These are phyloP conservation scores for Waitea zeae DNA, from an alignment of 1,284 basidiomycete species.

Conservation along the genomic window DNA sequence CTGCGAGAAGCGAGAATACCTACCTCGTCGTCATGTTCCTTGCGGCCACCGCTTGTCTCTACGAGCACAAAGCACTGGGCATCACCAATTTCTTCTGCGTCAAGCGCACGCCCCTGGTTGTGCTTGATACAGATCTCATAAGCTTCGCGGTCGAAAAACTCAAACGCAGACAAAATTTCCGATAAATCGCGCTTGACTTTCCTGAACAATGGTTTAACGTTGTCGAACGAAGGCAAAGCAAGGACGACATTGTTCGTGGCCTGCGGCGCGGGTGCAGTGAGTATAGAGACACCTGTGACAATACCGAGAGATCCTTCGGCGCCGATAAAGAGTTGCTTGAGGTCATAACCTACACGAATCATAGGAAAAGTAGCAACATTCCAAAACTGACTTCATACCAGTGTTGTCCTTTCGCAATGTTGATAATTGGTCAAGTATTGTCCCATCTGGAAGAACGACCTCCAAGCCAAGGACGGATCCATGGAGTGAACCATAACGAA, in stretches of 20 bases:
- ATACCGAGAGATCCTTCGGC: constrained; percentile 93
- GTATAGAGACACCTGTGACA: constrained; percentile 89
- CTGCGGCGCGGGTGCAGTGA: constrained; percentile 81
- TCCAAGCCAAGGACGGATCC: constrained; percentile 95
- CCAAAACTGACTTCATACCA: constrained; percentile 27
- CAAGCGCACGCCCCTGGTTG: constrained; percentile 49
- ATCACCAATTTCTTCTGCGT: constrained; percentile 51
- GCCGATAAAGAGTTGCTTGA: constrained; percentile 98
- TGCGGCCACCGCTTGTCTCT: constrained; percentile 89
- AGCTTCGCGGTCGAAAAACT: constrained; percentile 84
- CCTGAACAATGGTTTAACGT: constrained; percentile 54
- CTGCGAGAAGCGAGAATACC: constrained; percentile 7
- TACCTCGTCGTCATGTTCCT: constrained; percentile 93
- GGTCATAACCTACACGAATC: constrained; percentile 84
- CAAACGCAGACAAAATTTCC: constrained; percentile 96
- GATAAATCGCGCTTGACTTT: constrained; percentile 64
- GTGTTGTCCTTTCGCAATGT: constrained; percentile 96
- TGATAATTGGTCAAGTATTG: constrained; percentile 74
- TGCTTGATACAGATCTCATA: constrained; percentile 78
- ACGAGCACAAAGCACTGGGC: constrained; percentile 84
- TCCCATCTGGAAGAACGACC: constrained; percentile 93
- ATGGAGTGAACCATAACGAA: constrained; percentile 92
- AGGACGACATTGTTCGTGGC: constrained; percentile 70
- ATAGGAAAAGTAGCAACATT: not conserved
- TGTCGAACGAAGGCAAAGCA: constrained; percentile 57